A percentile compares a stretch with the other conserved stretches of the same genome.
These are phyloP conservation scores for Cadophora malorum DNA, from an alignment of 2,329 filamentous ascomycete genomes.

Conservation along the genomic window DNA sequence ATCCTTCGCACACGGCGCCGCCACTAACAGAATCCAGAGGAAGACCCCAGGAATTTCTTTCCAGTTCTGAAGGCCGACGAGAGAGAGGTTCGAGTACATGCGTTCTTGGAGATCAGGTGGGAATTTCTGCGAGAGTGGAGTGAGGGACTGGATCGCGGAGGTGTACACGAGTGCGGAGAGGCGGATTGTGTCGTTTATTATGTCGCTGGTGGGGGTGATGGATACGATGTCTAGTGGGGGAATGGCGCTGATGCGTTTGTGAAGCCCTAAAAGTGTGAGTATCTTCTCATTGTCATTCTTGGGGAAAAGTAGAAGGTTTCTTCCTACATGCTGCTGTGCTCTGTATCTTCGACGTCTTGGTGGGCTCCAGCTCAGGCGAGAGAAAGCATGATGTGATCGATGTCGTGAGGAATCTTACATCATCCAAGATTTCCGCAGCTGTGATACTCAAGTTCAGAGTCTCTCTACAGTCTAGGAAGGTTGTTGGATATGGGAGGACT, in stretches of 20 bases:
- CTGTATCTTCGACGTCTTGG: slow-evolving; percentile 40
- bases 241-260: slow-evolving; percentile 47
- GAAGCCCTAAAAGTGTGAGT: slow-evolving; percentile 38
- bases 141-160: slow-evolving; percentile 51
- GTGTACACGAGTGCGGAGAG: slow-evolving; percentile 55
- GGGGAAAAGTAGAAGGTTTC: not conserved
- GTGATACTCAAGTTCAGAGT: slow-evolving; percentile 51
- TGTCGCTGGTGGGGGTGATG: slow-evolving; percentile 4
- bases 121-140: slow-evolving; percentile 51
- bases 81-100: slow-evolving; percentile 55
- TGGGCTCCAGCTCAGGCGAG: not conserved
- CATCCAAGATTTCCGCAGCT: slow-evolving; percentile 58
- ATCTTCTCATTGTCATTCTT: not conserved
- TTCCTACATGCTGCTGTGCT: slow-evolving; percentile 47
- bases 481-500: slow-evolving; percentile 51
- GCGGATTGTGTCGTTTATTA: slow-evolving; percentile 52
- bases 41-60: slow-evolving; percentile 53
- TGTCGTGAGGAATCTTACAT: slow-evolving; percentile 55
- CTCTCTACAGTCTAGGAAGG: slow-evolving; percentile 52
- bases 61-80: slow-evolving; percentile 53
- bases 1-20: slow-evolving; percentile 14
- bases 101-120: slow-evolving; percentile 48
- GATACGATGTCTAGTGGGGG: slow-evolving; percentile 12
- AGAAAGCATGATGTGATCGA: slow-evolving; percentile 45
- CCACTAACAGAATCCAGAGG: slow-evolving; percentile 27